phyloP scores from a whole-genome alignment of 805 yeast species.

The Yamadazyma sp. region DNA sequence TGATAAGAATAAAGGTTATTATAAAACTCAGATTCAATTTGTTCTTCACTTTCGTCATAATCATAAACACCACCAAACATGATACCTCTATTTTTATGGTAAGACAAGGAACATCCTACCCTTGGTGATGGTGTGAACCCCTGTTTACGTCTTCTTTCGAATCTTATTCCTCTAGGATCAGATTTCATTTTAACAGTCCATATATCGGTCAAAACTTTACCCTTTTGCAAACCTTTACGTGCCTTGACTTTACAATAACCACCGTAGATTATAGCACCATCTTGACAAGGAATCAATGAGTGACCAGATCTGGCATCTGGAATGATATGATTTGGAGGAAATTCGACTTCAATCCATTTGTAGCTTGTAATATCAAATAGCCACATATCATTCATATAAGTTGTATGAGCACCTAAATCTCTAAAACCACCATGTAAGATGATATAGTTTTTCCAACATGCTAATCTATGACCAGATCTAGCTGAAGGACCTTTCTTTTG shows the following conservation, averaged over 20 bases:
- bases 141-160: constrained; percentile 88
- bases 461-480: constrained; percentile 88
- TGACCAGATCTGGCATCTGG: constrained; percentile 97
- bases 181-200: constrained; percentile 88
- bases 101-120: constrained; percentile 89
- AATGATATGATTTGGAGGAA: constrained; percentile 71
- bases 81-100: constrained; percentile 88
- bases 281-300: constrained; percentile 72
- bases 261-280: constrained; percentile 86
- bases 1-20: constrained; percentile 81
- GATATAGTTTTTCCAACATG: constrained; percentile 88
- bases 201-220: constrained; percentile 80
- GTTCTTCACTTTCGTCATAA: constrained; percentile 92
- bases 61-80: constrained; percentile 96
- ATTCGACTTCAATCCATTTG: constrained; percentile 88
- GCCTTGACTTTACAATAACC: constrained; percentile 95
- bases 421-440: constrained; percentile 89
- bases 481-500: constrained; percentile 68
- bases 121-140: constrained; percentile 90
- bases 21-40: constrained; percentile 78
- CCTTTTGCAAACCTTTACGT: constrained; percentile 82
- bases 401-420: constrained; percentile 80
- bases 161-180: constrained; percentile 71
- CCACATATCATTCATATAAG: constrained; percentile 87
- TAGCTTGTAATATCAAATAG: constrained; percentile 84